Conservation (phyloP, 176 grass and related monocot species). For the Bromus sterilis region DNA sequence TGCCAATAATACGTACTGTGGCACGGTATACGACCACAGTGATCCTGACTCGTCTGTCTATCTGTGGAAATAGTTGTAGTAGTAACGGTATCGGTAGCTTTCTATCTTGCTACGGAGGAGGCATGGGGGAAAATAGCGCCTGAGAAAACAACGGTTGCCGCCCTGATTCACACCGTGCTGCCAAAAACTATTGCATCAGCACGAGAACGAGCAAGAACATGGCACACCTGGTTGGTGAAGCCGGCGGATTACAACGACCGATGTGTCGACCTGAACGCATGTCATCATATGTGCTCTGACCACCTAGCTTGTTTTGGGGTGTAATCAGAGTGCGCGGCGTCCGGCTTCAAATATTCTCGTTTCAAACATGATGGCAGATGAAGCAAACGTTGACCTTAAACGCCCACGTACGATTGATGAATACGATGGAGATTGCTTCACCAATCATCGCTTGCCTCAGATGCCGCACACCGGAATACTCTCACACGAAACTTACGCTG, state of each 20-base stretch:
- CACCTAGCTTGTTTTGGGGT: neutral
- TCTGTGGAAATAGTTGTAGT: neutral
- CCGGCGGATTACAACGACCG: neutral
- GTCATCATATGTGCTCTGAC: constrained; percentile 11
- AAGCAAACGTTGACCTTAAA: constrained; percentile 2
- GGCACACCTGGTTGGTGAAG: neutral
- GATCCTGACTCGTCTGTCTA: neutral
- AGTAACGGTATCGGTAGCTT: constrained; percentile 5
- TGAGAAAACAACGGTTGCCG: neutral
- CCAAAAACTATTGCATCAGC: too few species aligned
- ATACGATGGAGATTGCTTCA: neutral
- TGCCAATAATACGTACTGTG: neutral
- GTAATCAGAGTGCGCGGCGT: neutral
- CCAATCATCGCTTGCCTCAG: neutral
- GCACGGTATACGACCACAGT: neutral
- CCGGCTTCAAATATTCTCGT: neutral
- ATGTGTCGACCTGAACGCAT: neutral
- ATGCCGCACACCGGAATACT: neutral
- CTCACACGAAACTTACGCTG: neutral
- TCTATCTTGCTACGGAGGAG: neutral
- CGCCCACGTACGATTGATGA: too few species aligned
- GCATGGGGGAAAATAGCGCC: neutral
- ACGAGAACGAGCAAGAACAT: neutral
- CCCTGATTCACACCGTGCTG: too few species aligned
- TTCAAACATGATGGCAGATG: neutral